These are phyloP conservation scores for Phlegmacium glaucopus DNA, from an alignment of 768 basidiomycete species.

Conservation along the genomic window DNA sequence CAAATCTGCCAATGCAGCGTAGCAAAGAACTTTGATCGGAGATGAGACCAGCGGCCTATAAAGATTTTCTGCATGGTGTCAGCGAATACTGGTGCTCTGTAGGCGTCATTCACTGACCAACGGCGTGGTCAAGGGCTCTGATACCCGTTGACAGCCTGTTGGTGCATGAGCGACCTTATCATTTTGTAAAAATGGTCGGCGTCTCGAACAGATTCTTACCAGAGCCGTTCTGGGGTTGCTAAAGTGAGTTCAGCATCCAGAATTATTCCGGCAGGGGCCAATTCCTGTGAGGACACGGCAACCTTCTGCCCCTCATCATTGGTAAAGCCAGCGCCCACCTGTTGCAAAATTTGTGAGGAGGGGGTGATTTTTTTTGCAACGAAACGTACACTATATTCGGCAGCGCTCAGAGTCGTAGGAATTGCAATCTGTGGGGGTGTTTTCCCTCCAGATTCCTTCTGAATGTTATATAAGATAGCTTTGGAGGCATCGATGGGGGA, in stretches of 20 bases:
- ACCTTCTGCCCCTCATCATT: slow-evolving; percentile 68
- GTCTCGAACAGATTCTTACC: slow-evolving; percentile 38
- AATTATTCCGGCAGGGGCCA: slow-evolving; percentile 71
- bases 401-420: slow-evolving; percentile 79
- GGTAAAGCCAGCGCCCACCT: slow-evolving; percentile 70
- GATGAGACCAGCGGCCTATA: slow-evolving; percentile 54
- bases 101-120: slow-evolving; percentile 42
- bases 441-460: slow-evolving; percentile 50
- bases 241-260: slow-evolving; percentile 75
- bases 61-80: slow-evolving; percentile 46
- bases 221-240: slow-evolving; percentile 69
- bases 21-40: slow-evolving; percentile 62
- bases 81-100: not conserved
- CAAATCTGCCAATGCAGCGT: slow-evolving; percentile 65
- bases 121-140: slow-evolving; percentile 75
- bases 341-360: slow-evolving; percentile 2
- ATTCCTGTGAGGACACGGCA: slow-evolving; percentile 48
- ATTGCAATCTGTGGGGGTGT: slow-evolving; percentile 70
- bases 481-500: slow-evolving; percentile 80
- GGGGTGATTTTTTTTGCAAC: not conserved
- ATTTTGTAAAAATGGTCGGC: no score
- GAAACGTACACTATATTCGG: slow-evolving; percentile 60
- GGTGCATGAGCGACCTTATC: not conserved
- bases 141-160: slow-evolving; percentile 75
- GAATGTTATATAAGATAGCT: slow-evolving; percentile 61